These are phyloP conservation scores for Planoprotostelium fungivorum DNA, from an alignment of 78 protist genomes.

Conservation along the genomic window DNA sequence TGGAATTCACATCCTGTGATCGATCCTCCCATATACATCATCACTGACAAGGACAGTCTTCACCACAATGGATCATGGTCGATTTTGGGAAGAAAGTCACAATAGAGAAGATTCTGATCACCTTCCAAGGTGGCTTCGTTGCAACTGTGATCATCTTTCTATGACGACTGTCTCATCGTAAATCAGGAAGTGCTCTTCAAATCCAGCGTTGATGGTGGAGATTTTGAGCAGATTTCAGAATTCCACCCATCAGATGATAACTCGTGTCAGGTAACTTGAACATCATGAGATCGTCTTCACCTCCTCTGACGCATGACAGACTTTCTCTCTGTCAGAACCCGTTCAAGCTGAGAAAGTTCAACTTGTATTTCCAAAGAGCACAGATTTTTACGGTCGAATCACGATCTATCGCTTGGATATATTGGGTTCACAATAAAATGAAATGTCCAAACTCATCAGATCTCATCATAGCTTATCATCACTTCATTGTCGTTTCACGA, in stretches of 20 bases:
- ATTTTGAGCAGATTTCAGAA: neutral
- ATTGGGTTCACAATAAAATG: constrained; percentile 4
- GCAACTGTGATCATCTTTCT: constrained; percentile 15
- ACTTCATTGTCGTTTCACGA: too few species aligned
- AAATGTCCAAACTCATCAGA: neutral
- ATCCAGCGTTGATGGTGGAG: neutral
- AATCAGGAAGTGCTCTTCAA: constrained; percentile 24
- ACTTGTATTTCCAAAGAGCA: constrained; percentile 42
- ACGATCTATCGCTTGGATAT: constrained; percentile 51
- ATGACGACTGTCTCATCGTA: neutral
- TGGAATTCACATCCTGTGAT: constrained; percentile 58
- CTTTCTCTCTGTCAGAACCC: constrained; percentile 16
- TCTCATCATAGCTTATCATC: too few species aligned
- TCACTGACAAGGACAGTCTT: constrained; percentile 11
- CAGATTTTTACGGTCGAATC: constrained; percentile 65
- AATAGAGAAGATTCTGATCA: constrained; percentile 13
- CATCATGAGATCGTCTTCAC: neutral
- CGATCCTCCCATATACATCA: constrained; percentile 27
- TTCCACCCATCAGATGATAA: constrained; percentile 56
- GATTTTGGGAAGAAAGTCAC: constrained; percentile 9
- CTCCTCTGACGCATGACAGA: neutral
- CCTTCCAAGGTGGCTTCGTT: constrained; percentile 64
- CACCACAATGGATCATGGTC: neutral
- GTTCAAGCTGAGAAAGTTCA: constrained; percentile 24
- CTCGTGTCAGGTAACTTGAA: neutral